Evolutionary conservation across 352 stramenopile genomes (phyloP), one percentile per base, ranked within the genome.

Genomic region (Phytophthora sansomeana): DNA sequence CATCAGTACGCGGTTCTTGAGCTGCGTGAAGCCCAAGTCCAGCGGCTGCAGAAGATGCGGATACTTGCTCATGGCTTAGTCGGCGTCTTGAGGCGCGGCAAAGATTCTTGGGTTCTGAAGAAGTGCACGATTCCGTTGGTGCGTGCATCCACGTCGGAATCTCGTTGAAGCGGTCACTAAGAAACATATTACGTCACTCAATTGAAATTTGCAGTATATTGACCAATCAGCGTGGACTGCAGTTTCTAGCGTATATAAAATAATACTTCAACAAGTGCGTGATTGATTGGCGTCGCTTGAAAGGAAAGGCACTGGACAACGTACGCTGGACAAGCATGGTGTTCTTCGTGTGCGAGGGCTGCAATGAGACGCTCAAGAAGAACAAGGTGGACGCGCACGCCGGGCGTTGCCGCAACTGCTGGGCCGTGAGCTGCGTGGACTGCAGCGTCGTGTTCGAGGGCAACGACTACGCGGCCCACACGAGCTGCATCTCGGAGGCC

Each of bases 321-420:
- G 1, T 33, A 17, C 21, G 1, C 21, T 24, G 21, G 21, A 24
- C 21, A 24, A 24, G 19, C 10, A 95, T 95, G 87, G 87, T 95
- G 41, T 95, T 93, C 63, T 95, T 95, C 49, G 85, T 95, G 43
- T 95, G 87, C 58, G 87, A 95, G 66, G 85, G 83, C 54, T 95
- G 87, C 79, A 93, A 95, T 62, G 87, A 98, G 80, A 97, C 90
- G 62, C 79, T 98, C 49, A 98, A 98, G 75, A 98, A 98, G 81
- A 95, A 92, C 71, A 96, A 98, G 69, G 93, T 98, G 50, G 90
- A 98, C 58, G 80, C 77, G 36, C 93, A 98, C 67, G 84, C 81
- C 0, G 75, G 74, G 16, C 94, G 91, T 26, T 95, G 83, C 58
- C 78, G 84, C 54, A 91, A 94, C 72, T 97, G 91, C 79, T 96